Base-by-base conservation (phyloP, 805 yeast genomes). In the Suhomyces xylopsoci region DNA sequence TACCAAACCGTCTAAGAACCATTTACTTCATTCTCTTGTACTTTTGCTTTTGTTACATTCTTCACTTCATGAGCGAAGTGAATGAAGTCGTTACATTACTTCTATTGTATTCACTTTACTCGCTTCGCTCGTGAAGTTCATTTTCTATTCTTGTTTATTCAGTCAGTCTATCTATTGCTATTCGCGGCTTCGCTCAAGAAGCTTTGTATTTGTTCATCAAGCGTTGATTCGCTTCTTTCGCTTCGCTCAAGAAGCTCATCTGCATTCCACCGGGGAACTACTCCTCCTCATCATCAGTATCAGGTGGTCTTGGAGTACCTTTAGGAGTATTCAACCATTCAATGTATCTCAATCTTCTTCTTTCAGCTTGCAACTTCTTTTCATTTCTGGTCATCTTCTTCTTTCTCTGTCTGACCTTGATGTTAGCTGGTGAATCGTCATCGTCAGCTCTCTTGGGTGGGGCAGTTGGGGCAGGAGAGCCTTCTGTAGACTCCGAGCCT, bases 351-450 rank as follows among this genome's bases (percentile, higher is more conserved):
- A 90, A 75, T 74, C 99, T 86, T 77, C 98, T 88, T 78, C 98
- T 86, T 70, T 88, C 96, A 38, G 87, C 96, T 73, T 92, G 91
- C 45, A 79, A 75, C 77, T 93, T 93, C 85, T 90, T 85, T 65
- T 93, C 97, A 68, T 93, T 93, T 82, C 99, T 86, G 26, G 98
- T 94, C 84, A 94, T 77, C 84, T 91, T 92, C 93, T 89, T 94
- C 89, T 91, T 92, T 81, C 90, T 87, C 66, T 80, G 79, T 73
- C 89, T 88, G 53, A 94, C 90, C 81, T 93, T 93, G 74, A 93
- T 92, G 72, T 94, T 89, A 47, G 97, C 96, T 10, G 98, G 98
- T 40, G 97, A 91, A 62, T 88, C 96, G 65, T 88, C 91, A 59
- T 89, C 89, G 59, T 78, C 80, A 24, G 80, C 80, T 76, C 74